Evolutionary conservation across 768 basidiomycete species (phyloP).

Genomic region (Pleurotus cornucopiae): DNA sequence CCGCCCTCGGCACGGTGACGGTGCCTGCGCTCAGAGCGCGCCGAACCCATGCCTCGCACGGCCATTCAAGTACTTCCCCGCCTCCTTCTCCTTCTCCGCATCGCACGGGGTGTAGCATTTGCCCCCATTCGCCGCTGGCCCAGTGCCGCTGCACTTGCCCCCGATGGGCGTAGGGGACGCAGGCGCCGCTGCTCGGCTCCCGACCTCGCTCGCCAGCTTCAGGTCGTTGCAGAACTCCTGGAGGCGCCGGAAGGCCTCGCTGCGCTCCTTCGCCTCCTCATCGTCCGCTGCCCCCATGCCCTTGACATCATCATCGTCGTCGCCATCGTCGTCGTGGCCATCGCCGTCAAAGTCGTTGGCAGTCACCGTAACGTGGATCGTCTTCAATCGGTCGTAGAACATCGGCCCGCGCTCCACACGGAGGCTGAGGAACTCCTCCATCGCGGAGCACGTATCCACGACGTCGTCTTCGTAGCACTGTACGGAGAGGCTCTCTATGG

Average conservation of each 20-base stretch:
- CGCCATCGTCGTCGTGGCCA: background rate
- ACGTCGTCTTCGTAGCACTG: constrained; percentile 63
- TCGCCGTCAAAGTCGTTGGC: constrained; percentile 21
- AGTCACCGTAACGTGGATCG: constrained; percentile 47
- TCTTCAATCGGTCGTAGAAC: constrained; percentile 45
- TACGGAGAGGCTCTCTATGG: constrained; percentile 53
- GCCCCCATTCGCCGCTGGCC: too few relatives aligned
- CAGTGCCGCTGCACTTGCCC: too few relatives aligned
- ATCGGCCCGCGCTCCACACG: constrained; percentile 44
- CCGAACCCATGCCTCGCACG: too few relatives aligned
- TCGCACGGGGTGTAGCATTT: too few relatives aligned
- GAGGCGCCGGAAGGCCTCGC: constrained; percentile 37
- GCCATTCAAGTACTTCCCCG: too few relatives aligned
- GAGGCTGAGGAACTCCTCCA: constrained; percentile 52
- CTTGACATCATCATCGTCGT: background rate
- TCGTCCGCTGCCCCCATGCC: constrained; percentile 17
- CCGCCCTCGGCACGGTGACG: too few relatives aligned
- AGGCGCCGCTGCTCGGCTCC: background rate
- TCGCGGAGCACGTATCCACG: constrained; percentile 52
- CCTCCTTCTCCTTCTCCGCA: too few relatives aligned
- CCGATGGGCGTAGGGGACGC: too few relatives aligned
- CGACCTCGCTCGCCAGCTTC: constrained; percentile 32
- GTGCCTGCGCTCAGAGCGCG: too few relatives aligned
- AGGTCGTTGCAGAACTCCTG: constrained; percentile 50
- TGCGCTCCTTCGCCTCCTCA: constrained; percentile 35